Evolutionary conservation across 2,329 filamentous ascomycete genomes (phyloP).

Genomic region (Verticillium albo-atrum): DNA sequence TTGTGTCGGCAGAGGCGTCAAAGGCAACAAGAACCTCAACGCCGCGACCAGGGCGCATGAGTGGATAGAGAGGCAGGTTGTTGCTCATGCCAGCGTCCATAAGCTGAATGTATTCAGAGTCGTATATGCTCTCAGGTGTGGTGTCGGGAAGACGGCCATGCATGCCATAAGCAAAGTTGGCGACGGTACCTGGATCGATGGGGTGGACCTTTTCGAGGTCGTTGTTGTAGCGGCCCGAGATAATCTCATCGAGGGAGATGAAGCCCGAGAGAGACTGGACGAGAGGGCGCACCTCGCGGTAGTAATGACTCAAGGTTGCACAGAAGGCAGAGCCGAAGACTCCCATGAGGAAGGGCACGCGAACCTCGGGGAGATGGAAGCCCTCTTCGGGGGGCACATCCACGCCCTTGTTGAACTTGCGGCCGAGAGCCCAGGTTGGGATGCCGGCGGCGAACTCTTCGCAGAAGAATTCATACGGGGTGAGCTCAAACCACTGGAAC

Average conservation of each 20-base stretch:
- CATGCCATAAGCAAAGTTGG: conserved; percentile 86
- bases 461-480: conserved; percentile 91
- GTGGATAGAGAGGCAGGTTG: conserved; percentile 91
- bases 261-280: conserved; percentile 73
- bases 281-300: conserved; percentile 84
- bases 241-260: conserved; percentile 71
- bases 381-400: conserved; percentile 62
- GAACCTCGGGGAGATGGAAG: conserved; percentile 73
- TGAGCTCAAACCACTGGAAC: conserved; percentile 98
- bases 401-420: conserved; percentile 70
- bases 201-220: conserved; percentile 90
- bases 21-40: conserved; percentile 91
- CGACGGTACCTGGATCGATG: conserved; percentile 85
- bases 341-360: conserved; percentile 79
- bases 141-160: conserved; percentile 68
- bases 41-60: conserved; percentile 81
- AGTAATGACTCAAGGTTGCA: conserved; percentile 92
- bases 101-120: conserved; percentile 67
- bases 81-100: conserved; percentile 99
- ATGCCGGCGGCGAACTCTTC: conserved; percentile 90
- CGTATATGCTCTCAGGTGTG: conserved; percentile 72
- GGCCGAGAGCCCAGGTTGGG: conserved; percentile 87
- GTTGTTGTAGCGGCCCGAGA: conserved; percentile 69
- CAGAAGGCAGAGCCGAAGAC: conserved; percentile 98
- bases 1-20: conserved; percentile 89